phyloP scores from a whole-genome alignment of 257 asterid species.

The Scutellaria galericulata region DNA sequence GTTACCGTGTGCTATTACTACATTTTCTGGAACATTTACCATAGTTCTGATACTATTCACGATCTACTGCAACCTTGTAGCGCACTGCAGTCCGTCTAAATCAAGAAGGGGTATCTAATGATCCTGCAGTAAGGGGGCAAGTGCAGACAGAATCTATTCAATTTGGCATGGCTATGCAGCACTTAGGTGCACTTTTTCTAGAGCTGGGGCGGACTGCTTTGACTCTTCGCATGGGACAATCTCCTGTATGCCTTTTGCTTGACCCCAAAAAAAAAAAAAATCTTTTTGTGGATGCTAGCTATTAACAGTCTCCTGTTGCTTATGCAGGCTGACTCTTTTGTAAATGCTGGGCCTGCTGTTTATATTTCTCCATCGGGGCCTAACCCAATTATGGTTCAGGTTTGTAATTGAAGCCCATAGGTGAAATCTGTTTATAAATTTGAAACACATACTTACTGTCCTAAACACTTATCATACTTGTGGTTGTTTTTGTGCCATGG shows the following conservation, averaged over 20 bases:
- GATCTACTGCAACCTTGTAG: conserved; percentile 66
- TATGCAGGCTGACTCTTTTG: conserved; percentile 83
- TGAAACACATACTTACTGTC: neutral
- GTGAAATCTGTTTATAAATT: neutral
- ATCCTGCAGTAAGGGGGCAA: conserved; percentile 70
- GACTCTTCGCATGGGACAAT: conserved; percentile 86
- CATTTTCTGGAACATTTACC: conserved; percentile 16
- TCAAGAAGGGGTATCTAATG: conserved; percentile 71
- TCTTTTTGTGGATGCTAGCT: conserved; percentile 16
- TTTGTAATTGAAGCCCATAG: conserved; percentile 41
- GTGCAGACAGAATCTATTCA: conserved; percentile 68
- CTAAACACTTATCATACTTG: neutral
- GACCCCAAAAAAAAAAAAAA: neutral
- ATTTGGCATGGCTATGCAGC: conserved; percentile 89
- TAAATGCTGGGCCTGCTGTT: conserved; percentile 97
- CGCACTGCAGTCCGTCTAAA: conserved; percentile 72
- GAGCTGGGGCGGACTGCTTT: conserved; percentile 94
- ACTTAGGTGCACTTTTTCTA: conserved; percentile 83
- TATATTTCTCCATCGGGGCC: conserved; percentile 95
- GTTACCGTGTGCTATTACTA: conserved; percentile 11
- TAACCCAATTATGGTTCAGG: conserved; percentile 99
- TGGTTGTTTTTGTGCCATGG: too few species aligned
- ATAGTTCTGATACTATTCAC: conserved; percentile 45
- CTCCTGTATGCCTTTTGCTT: conserved; percentile 63
- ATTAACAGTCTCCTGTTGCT: conserved; percentile 34